These are phyloP conservation scores for Helichrysum umbraculigerum DNA, from an alignment of 129 eudicot species.

Conservation along the genomic window DNA sequence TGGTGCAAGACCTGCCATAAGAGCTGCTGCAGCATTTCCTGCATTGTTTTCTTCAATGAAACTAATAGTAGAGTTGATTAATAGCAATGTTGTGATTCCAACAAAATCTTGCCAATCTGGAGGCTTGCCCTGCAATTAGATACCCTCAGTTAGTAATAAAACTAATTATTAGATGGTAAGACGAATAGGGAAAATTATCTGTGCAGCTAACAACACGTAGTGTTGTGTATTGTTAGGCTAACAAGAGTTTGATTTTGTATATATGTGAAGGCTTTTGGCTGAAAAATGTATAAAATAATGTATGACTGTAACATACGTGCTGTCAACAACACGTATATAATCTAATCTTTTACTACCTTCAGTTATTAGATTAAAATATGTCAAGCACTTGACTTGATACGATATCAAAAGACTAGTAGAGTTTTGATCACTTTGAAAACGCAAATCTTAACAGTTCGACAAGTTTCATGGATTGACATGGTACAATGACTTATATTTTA, in stretches of 20 bases:
- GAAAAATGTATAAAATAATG: too few species aligned
- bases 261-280: neutral
- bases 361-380: too few species aligned
- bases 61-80: conserved; percentile 90
- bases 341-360: too few species aligned
- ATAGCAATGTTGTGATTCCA: conserved; percentile 59
- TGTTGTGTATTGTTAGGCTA: too few species aligned
- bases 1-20: conserved; percentile 97
- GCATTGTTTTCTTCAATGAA: conserved; percentile 91
- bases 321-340: too few species aligned
- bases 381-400: too few species aligned
- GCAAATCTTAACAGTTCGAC: neutral
- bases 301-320: too few species aligned
- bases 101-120: conserved; percentile 97
- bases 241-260: too few species aligned
- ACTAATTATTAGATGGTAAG: neutral
- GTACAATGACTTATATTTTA: neutral
- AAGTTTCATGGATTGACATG: neutral
- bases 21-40: conserved; percentile 88
- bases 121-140: conserved; percentile 67
- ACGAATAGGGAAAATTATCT: too few species aligned
- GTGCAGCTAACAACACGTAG: too few species aligned
- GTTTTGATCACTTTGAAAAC: neutral
- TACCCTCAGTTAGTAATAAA: neutral
- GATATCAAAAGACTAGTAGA: too few species aligned